Evolutionary conservation across 495 filamentous ascomycete genomes (phyloP).

Genomic region (Penicillium antarcticum): DNA sequence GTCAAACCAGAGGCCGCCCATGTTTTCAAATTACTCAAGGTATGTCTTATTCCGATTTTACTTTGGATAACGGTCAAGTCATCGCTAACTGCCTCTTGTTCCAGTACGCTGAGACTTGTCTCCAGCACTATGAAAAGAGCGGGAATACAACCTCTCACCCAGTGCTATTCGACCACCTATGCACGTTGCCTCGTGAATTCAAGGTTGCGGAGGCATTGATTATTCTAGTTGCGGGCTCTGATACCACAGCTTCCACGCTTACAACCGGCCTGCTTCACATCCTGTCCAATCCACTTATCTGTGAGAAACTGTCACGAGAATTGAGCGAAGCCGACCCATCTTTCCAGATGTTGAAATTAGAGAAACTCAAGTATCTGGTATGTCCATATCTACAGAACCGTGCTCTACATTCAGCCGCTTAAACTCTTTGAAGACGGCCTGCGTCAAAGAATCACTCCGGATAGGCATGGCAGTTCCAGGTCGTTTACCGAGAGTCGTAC

Average conservation of each 20-base stretch:
- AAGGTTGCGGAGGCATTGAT: conserved; percentile 5
- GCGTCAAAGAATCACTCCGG: neutral
- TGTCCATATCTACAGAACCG: no score
- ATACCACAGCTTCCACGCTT: conserved; percentile 8
- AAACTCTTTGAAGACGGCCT: no score
- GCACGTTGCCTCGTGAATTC: neutral
- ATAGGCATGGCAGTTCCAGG: neutral
- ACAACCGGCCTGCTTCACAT: conserved; percentile 6
- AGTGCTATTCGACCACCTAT: conserved; percentile 10
- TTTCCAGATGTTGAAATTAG: neutral
- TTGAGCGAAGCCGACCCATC: neutral
- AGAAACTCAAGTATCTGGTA: conserved; percentile 10
- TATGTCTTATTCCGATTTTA: no score
- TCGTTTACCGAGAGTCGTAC: neutral
- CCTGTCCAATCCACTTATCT: neutral
- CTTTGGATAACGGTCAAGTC: no score
- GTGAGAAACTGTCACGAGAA: neutral
- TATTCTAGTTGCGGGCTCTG: conserved; percentile 9
- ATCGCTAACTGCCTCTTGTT: no score
- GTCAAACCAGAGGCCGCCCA: no score
- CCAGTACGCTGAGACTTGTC: neutral
- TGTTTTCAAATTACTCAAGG: no score
- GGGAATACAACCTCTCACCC: conserved; percentile 1
- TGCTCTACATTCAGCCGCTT: no score
- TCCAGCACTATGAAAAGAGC: neutral